Percentiles rank a stretch among this genome's conserved stretches.
These are phyloP conservation scores for Thielaviopsis euricoi DNA, from an alignment of 2,329 filamentous ascomycete genomes.

Conservation along the genomic window DNA sequence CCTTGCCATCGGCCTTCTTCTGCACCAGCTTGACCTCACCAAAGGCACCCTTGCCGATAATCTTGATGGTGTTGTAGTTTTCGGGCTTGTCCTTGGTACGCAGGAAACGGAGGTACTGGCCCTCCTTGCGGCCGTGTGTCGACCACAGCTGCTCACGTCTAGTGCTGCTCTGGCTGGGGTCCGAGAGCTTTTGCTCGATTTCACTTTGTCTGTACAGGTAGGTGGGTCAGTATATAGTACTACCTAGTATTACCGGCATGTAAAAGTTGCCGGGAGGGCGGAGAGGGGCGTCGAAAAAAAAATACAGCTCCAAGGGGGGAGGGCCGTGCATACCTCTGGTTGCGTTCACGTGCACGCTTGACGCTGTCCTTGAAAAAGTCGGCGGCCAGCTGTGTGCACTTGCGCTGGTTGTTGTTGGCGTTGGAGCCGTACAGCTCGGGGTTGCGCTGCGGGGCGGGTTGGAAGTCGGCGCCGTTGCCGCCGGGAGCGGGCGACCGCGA, in stretches of 20 bases:
- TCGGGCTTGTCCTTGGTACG: slow-evolving; percentile 83
- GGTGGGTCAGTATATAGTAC: neutral
- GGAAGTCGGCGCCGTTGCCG: slow-evolving; percentile 53
- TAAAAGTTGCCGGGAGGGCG: too few species aligned
- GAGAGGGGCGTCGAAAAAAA: too few species aligned
- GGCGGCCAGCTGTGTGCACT: slow-evolving; percentile 53
- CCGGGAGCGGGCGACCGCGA: slow-evolving; percentile 29
- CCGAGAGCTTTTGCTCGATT: slow-evolving; percentile 69
- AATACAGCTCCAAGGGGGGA: too few species aligned
- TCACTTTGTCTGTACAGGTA: slow-evolving; percentile 78
- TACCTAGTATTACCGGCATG: neutral
- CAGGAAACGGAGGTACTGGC: slow-evolving; percentile 83
- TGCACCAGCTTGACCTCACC: slow-evolving; percentile 96
- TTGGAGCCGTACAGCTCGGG: slow-evolving; percentile 58
- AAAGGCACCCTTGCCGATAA: slow-evolving; percentile 97
- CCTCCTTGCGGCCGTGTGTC: slow-evolving; percentile 72
- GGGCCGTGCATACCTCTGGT: slow-evolving; percentile 54
- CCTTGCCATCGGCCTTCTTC: slow-evolving; percentile 88
- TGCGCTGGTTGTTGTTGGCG: slow-evolving; percentile 54
- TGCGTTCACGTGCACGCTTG: slow-evolving; percentile 84
- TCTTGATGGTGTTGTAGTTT: slow-evolving; percentile 93
- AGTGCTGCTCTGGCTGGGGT: slow-evolving; percentile 55
- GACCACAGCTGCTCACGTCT: slow-evolving; percentile 76
- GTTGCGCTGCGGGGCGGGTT: slow-evolving; percentile 68
- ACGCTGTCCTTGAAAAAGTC: slow-evolving; percentile 99